Conservation (phyloP, 2,329 filamentous ascomycete species). For the Stemphylium beticola region DNA sequence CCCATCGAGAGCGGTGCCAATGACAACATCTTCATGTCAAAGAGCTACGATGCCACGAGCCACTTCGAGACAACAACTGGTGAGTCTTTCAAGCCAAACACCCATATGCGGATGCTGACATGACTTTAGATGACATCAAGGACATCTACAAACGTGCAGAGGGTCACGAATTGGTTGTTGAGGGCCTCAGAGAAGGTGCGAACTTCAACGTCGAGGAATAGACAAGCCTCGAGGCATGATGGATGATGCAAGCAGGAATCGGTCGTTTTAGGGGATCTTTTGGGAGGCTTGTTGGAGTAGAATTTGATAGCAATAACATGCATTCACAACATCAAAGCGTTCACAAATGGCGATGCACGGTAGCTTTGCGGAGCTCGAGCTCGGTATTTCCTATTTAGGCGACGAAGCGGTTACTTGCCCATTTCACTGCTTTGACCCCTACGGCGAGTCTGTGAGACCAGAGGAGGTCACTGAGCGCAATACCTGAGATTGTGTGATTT, state of each 20-base stretch:
- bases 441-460: background rate
- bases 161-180: constrained; percentile 85
- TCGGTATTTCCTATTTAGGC: constrained; percentile 20
- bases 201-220: constrained; percentile 68
- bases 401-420: background rate
- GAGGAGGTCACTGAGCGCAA: background rate
- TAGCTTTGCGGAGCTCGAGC: constrained; percentile 15
- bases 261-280: constrained; percentile 17
- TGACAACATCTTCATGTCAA: constrained; percentile 96
- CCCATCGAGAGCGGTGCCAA: constrained; percentile 80
- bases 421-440: background rate
- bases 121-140: constrained; percentile 80
- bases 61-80: constrained; percentile 91
- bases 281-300: constrained; percentile 1
- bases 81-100: constrained; percentile 41
- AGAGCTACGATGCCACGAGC: constrained; percentile 97
- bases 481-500: background rate
- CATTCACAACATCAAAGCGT: constrained; percentile 6
- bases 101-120: constrained; percentile 14
- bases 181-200: constrained; percentile 81
- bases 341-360: background rate
- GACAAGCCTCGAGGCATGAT: background rate
- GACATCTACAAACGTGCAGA: constrained; percentile 87
- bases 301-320: constrained; percentile 16
- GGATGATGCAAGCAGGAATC: constrained; percentile 15